phyloP scores from a whole-genome alignment of 129 eudicot species.

The Artemisia annua region DNA sequence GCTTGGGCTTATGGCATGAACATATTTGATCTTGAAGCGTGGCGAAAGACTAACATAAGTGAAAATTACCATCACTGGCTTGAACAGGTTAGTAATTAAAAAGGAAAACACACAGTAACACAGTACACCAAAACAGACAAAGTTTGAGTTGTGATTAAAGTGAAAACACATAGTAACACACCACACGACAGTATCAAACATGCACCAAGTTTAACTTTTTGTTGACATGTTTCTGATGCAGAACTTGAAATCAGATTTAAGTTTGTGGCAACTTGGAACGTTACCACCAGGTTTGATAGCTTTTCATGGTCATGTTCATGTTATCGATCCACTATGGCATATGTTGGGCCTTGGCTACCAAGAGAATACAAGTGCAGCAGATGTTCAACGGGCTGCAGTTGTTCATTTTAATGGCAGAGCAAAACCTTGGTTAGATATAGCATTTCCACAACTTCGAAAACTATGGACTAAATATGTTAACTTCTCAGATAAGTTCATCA shows the following conservation, averaged over 20 bases:
- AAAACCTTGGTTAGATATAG: slow-evolving; percentile 96
- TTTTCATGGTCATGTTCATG: slow-evolving; percentile 80
- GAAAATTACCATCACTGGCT: slow-evolving; percentile 84
- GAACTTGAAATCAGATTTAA: slow-evolving; percentile 90
- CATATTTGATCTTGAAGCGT: slow-evolving; percentile 75
- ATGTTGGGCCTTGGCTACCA: slow-evolving; percentile 97
- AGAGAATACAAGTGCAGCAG: slow-evolving; percentile 71
- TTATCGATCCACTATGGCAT: slow-evolving; percentile 86
- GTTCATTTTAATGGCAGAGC: slow-evolving; percentile 93
- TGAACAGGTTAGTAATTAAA: slow-evolving; percentile 46
- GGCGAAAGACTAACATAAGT: slow-evolving; percentile 87
- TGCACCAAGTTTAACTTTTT: slow-evolving; percentile 12
- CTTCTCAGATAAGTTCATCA: slow-evolving; percentile 78
- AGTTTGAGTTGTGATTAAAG: too few relatives aligned
- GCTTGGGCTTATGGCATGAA: slow-evolving; percentile 99
- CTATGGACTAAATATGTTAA: slow-evolving; percentile 80
- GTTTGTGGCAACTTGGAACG: slow-evolving; percentile 97
- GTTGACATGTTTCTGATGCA: slow-evolving; percentile 33
- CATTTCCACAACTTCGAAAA: slow-evolving; percentile 67
- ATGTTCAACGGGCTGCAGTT: slow-evolving; percentile 79
- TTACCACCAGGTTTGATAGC: slow-evolving; percentile 96
- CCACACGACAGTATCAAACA: not conserved
- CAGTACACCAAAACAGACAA: not conserved
- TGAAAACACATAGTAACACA: not conserved
- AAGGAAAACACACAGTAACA: not conserved